Evolutionary conservation across 441 rosid genomes (phyloP).

Genomic region (Populus tomentosa): DNA sequence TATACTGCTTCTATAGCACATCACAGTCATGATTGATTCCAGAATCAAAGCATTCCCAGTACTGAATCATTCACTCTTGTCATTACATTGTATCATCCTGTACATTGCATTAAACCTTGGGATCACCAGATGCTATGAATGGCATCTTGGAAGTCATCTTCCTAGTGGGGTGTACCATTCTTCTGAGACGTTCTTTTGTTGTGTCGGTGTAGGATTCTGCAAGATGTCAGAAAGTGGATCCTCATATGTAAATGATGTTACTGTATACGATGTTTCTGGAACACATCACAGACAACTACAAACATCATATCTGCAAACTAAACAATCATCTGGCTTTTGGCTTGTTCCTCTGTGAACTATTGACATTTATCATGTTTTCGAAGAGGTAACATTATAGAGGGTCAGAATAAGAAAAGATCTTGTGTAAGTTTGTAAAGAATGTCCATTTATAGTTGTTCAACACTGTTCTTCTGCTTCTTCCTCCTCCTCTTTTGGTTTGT

Average conservation of each 20-base stretch:
- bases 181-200: background rate
- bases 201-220: conserved; percentile 5
- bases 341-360: background rate
- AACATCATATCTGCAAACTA: background rate
- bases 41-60: background rate
- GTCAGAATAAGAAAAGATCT: no score
- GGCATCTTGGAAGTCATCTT: background rate
- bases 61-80: background rate
- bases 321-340: background rate
- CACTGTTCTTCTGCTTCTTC: background rate
- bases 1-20: no score
- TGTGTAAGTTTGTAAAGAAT: background rate
- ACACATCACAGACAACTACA: background rate
- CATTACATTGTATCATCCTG: background rate
- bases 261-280: background rate
- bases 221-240: background rate
- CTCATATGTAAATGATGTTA: background rate
- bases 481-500: background rate
- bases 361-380: background rate
- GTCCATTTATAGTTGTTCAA: background rate
- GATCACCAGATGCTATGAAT: background rate
- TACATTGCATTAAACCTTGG: background rate
- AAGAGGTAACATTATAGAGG: background rate
- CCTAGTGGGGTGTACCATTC: background rate
- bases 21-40: background rate